A percentile compares a stretch with the other conserved stretches of the same genome.
phyloP scores from a whole-genome alignment of 352 stramenopile species.

The Phytophthora boehmeriae region DNA sequence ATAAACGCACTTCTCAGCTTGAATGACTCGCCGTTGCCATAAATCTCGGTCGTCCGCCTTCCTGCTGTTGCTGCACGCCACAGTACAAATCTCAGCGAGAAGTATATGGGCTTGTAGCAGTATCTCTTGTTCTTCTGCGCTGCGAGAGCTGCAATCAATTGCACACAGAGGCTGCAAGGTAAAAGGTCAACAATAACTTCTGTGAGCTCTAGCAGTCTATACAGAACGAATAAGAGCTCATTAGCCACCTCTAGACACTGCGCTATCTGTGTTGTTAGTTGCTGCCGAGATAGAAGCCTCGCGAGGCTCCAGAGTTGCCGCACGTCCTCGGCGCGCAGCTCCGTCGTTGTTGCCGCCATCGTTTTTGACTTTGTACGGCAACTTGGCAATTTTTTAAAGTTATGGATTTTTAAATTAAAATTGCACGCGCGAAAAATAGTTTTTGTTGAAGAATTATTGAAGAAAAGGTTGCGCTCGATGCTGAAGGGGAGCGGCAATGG shows the following conservation, averaged over 20 bases:
- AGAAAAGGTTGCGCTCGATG: conserved; percentile 13
- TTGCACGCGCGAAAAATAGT: too few relatives aligned
- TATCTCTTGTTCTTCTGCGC: conserved; percentile 26
- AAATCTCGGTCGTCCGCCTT: conserved; percentile 55
- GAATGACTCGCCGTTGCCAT: conserved; percentile 54
- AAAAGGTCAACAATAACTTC: conserved; percentile 8
- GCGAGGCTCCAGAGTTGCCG: conserved; percentile 71
- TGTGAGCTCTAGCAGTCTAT: background rate
- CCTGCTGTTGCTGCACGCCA: conserved; percentile 41
- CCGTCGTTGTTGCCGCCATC: conserved; percentile 23
- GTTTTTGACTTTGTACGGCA: too few relatives aligned
- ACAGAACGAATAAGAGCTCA: background rate
- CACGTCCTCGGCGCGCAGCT: conserved; percentile 35
- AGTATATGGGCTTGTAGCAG: conserved; percentile 46
- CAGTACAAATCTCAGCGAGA: conserved; percentile 62
- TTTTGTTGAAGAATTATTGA: conserved; percentile 17
- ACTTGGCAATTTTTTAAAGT: too few relatives aligned
- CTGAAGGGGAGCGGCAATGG: conserved; percentile 9
- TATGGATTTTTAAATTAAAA: conserved; percentile 4
- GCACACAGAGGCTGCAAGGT: conserved; percentile 38
- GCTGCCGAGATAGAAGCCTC: conserved; percentile 44
- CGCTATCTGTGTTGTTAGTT: conserved; percentile 43
- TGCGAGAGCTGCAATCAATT: conserved; percentile 18
- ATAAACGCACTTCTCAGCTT: conserved; percentile 51
- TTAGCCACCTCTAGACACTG: conserved; percentile 55